Conservation (phyloP, 768 basidiomycete species). For the Cubamyces lactineus region DNA sequence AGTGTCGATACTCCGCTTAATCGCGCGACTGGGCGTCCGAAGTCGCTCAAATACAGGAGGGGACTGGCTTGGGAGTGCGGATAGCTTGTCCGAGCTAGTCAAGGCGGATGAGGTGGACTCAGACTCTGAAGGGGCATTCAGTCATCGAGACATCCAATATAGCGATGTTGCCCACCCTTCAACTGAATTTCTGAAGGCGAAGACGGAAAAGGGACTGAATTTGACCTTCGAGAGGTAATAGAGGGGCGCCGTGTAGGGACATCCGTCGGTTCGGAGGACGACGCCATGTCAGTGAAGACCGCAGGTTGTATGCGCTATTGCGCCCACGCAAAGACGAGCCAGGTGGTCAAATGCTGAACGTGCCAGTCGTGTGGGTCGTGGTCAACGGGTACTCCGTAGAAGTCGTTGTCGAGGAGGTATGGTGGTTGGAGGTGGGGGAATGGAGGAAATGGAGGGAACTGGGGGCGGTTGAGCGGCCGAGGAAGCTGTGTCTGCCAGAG, state of each 20-base stretch:
- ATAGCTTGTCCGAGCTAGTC: slow-evolving; percentile 51
- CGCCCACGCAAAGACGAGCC: no score
- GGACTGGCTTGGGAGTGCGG: slow-evolving; percentile 41
- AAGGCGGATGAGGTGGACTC: slow-evolving; percentile 36
- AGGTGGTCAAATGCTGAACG: neutral
- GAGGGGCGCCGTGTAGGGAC: slow-evolving; percentile 5
- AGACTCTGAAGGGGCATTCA: slow-evolving; percentile 22
- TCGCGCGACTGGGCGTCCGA: slow-evolving; percentile 38
- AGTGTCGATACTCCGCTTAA: slow-evolving; percentile 42
- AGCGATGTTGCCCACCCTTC: slow-evolving; percentile 5
- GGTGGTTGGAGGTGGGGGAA: neutral
- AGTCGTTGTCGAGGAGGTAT: neutral
- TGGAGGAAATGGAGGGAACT: neutral
- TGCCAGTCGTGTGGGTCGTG: neutral
- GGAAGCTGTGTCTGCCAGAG: slow-evolving; percentile 3
- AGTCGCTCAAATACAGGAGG: slow-evolving; percentile 38
- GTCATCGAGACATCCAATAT: no score
- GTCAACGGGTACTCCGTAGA: neutral
- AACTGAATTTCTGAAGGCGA: neutral
- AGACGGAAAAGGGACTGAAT: slow-evolving; percentile 27
- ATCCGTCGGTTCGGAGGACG: neutral
- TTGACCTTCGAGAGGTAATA: slow-evolving; percentile 7
- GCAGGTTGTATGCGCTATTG: no score
- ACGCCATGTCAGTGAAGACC: neutral
- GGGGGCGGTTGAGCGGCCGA: neutral